Base-by-base conservation (phyloP, 2,329 filamentous ascomycete species). In the Amauroascus niger region DNA sequence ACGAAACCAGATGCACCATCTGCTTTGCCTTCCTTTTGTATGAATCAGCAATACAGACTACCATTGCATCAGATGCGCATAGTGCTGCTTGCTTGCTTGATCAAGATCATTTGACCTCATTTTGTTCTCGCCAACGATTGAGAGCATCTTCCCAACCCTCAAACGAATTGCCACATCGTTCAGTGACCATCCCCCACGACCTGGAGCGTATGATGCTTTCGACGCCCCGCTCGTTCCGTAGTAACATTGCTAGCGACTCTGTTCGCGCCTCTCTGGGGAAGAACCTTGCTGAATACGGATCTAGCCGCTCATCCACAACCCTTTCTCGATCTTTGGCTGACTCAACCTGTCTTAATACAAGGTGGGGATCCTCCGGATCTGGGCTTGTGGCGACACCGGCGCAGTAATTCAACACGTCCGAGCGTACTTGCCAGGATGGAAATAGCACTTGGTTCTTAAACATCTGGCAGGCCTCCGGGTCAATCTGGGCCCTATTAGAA, bases 331-430 rank as follows among this genome's bases (percentile, higher is more conserved):
- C 82, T 61, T 76, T 81, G 55, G 82, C 79, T 51, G 81, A 81
- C 69, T 95, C 86, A 0, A 82, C 76, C 62, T 88, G 79, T 52
- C 87, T 76, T 16, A 86, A 63, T 0, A 86, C 73, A 24, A 82
- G 76, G 54, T 91, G 87, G 1, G 90, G 90, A 62, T 96, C 90
- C 56, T 91, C 80, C 0, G 88, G 88, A 63, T 97, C 89, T 0
- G 88, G 86, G 56, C 83, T 87, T 9, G 88, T 88, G 2, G 91
- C 91, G 0, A 98, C 89, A 33, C 84, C 79, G 1, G 87, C 83
- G 71, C 93, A 98, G 69, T 96, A 98, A 61, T 83, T 86, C 52
- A 97, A 74, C 1, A 96, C 85, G 64, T 94, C 84, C 14, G 84
- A 84, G 35, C 93, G 80, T 3, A 80, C 77, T 62, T 91, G 83